Percentiles rank a stretch among this genome's conserved stretches.
Evolutionary conservation across 352 stramenopile genomes (phyloP).

Genomic region (Phytophthora pisi): DNA sequence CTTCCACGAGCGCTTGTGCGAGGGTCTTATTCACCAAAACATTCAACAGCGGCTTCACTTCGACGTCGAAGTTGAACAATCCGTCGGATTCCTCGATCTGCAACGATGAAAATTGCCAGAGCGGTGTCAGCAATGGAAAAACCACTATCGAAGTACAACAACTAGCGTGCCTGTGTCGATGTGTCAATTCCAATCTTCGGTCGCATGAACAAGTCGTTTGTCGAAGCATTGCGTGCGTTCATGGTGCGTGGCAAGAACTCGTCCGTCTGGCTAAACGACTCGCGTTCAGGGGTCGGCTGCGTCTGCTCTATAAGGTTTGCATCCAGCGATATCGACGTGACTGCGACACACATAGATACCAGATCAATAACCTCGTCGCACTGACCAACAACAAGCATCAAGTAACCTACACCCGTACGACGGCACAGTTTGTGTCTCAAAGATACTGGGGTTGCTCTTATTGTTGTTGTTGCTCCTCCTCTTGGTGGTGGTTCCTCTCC

Average conservation of each 20-base stretch:
- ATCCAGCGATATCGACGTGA: conserved; percentile 62
- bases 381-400: no score
- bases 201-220: conserved; percentile 59
- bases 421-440: conserved; percentile 34
- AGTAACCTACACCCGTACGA: conserved; percentile 45
- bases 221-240: conserved; percentile 40
- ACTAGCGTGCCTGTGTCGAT: conserved; percentile 54
- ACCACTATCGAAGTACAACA: neutral
- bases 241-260: conserved; percentile 52
- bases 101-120: neutral
- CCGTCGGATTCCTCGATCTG: conserved; percentile 77
- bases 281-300: conserved; percentile 34
- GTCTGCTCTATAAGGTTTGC: conserved; percentile 71
- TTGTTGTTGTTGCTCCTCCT: conserved; percentile 35
- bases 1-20: conserved; percentile 73
- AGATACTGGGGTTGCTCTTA: conserved; percentile 34
- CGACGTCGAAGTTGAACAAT: conserved; percentile 83
- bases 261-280: conserved; percentile 74
- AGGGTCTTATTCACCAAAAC: conserved; percentile 86
- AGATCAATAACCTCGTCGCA: no score
- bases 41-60: conserved; percentile 77
- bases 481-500: conserved; percentile 15
- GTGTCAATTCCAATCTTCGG: conserved; percentile 80
- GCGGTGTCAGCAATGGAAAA: neutral
- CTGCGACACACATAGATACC: conserved; percentile 19